Evolutionary conservation across 805 yeast genomes (phyloP).

Genomic region (Suhomyces kilbournensis): DNA sequence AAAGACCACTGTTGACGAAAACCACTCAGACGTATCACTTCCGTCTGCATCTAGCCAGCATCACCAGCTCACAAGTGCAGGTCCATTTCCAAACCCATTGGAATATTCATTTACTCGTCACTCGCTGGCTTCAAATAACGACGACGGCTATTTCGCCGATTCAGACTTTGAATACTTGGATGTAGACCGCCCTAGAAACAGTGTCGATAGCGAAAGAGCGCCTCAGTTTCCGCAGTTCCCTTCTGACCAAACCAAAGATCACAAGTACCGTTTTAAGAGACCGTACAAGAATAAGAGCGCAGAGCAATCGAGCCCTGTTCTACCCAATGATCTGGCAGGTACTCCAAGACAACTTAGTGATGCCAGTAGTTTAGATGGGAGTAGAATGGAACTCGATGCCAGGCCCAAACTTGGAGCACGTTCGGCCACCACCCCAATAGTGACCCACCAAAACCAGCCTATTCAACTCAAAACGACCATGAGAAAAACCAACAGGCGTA

Average conservation of each 20-base stretch:
- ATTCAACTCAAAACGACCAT: conserved; percentile 51
- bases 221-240: conserved; percentile 34
- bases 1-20: not conserved
- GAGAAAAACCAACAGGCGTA: conserved; percentile 42
- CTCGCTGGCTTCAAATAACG: conserved; percentile 10
- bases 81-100: not conserved
- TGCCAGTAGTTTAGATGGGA: not conserved
- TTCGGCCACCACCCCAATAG: not conserved
- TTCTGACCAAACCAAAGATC: conserved; percentile 14
- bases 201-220: conserved; percentile 1
- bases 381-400: not conserved
- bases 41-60: not conserved
- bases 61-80: not conserved
- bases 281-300: conserved; percentile 12
- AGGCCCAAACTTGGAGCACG: not conserved
- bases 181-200: not conserved
- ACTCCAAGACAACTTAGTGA: not conserved
- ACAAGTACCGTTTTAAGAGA: conserved; percentile 19
- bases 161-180: conserved; percentile 4
- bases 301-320: not conserved
- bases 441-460: conserved; percentile 7
- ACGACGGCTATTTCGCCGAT: conserved; percentile 4
- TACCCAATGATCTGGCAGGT: not conserved
- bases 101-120: conserved; percentile 5
- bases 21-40: not conserved